phyloP scores from a whole-genome alignment of 371 early-diverging fungal genomes.

The Syncephalastrum racemosum region DNA sequence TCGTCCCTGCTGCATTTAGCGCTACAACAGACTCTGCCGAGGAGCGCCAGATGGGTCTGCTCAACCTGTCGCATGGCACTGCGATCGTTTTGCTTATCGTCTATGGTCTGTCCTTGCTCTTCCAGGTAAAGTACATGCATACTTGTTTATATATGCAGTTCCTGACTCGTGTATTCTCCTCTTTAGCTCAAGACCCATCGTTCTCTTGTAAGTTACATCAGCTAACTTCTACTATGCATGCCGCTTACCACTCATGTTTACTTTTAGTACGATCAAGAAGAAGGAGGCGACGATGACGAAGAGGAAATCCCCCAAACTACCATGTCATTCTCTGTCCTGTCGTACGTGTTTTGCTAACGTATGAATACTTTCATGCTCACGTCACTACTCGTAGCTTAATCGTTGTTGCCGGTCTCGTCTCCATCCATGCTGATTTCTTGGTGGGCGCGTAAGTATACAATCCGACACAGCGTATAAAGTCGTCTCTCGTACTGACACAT shows the following conservation, averaged over 20 bases:
- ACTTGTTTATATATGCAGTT: neutral
- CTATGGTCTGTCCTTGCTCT: constrained; percentile 73
- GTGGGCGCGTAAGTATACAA: constrained; percentile 57
- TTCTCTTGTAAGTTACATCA: constrained; percentile 2
- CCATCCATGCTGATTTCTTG: constrained; percentile 79
- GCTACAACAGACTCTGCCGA: constrained; percentile 33
- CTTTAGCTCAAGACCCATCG: constrained; percentile 51
- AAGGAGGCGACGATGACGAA: constrained; percentile 46
- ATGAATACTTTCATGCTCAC: neutral
- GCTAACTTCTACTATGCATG: constrained; percentile 17
- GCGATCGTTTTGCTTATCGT: constrained; percentile 78
- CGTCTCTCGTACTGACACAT: neutral
- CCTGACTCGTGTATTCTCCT: constrained; percentile 50
- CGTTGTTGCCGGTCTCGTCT: constrained; percentile 60
- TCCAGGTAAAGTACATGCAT: constrained; percentile 48
- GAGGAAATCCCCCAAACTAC: constrained; percentile 52
- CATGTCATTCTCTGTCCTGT: constrained; percentile 33
- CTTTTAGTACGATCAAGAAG: constrained; percentile 48
- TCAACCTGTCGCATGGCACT: constrained; percentile 69
- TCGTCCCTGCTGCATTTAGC: constrained; percentile 84
- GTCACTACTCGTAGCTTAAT: constrained; percentile 34
- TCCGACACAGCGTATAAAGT: neutral
- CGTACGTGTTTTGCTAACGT: constrained; percentile 20
- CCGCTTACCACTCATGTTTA: constrained; percentile 50
- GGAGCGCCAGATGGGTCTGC: constrained; percentile 36